phyloP scores from a whole-genome alignment of 305 asterid species.

The Solanum hybrid region DNA sequence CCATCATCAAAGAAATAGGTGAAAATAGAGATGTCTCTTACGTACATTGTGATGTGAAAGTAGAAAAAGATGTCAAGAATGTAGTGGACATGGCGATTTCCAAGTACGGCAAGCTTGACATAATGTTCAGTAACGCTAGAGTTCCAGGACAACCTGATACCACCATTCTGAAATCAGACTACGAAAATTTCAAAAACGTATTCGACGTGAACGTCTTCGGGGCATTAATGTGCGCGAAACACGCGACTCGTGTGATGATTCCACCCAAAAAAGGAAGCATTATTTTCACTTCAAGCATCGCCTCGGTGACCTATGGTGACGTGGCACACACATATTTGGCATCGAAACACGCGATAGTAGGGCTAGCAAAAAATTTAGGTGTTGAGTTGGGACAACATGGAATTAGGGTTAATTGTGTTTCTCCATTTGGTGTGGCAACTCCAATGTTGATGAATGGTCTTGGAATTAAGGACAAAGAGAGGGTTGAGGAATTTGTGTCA shows the following conservation, averaged over 20 bases:
- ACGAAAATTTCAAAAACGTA: slow-evolving; percentile 21
- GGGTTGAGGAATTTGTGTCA: slow-evolving; percentile 10
- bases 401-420: slow-evolving; percentile 26
- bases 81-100: slow-evolving; percentile 16
- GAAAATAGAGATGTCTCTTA: not conserved
- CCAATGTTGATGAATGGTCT: slow-evolving; percentile 8
- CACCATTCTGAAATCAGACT: slow-evolving; percentile 3
- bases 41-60: slow-evolving; percentile 40
- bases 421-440: slow-evolving; percentile 25
- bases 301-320: slow-evolving; percentile 22
- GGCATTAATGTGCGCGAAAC: slow-evolving; percentile 39
- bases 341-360: slow-evolving; percentile 27
- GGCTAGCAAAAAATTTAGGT: slow-evolving; percentile 19
- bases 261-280: slow-evolving; percentile 38
- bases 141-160: slow-evolving; percentile 14
- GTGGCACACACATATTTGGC: slow-evolving; percentile 15
- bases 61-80: slow-evolving; percentile 23
- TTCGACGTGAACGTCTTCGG: slow-evolving; percentile 39
- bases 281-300: slow-evolving; percentile 40
- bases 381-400: slow-evolving; percentile 26
- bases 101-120: slow-evolving; percentile 39
- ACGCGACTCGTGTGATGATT: slow-evolving; percentile 51
- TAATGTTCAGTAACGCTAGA: slow-evolving; percentile 55
- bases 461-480: slow-evolving; percentile 8
- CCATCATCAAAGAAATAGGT: not conserved